Evolutionary conservation across 2,329 filamentous ascomycete species (phyloP).

Genomic region (Drechmeria coniospora): DNA sequence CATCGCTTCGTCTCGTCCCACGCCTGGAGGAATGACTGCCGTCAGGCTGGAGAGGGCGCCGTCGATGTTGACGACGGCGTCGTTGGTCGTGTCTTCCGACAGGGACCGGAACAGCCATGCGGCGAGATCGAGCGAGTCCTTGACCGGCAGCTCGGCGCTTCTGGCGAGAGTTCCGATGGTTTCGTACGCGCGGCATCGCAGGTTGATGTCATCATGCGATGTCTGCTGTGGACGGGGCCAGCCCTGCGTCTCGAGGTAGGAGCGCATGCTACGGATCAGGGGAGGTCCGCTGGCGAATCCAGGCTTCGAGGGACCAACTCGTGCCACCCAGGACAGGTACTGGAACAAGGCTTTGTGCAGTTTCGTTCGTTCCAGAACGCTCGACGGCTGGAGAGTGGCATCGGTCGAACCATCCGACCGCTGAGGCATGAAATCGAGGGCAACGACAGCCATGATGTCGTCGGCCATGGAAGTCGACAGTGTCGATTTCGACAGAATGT

Average conservation of each 20-base stretch:
- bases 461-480: conserved; percentile 54
- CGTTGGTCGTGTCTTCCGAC: conserved; percentile 59
- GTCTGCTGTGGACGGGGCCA: conserved; percentile 57
- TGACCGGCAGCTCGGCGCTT: conserved; percentile 40
- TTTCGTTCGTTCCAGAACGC: conserved; percentile 60
- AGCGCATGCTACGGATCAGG: conserved; percentile 52
- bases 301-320: conserved; percentile 44
- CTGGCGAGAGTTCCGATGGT: conserved; percentile 71
- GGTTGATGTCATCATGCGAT: conserved; percentile 42
- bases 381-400: conserved; percentile 19
- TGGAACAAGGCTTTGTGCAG: conserved; percentile 70
- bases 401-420: conserved; percentile 1
- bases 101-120: conserved; percentile 74
- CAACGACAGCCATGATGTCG: conserved; percentile 55
- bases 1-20: conserved; percentile 12
- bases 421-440: conserved; percentile 38
- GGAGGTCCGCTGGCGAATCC: conserved; percentile 52
- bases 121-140: conserved; percentile 38
- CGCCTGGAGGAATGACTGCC: conserved; percentile 23
- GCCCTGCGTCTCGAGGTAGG: conserved; percentile 65
- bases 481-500: conserved; percentile 61
- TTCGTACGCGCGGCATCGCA: conserved; percentile 76
- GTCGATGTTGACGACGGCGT: conserved; percentile 76
- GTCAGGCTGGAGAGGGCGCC: conserved; percentile 67
- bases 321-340: conserved; percentile 76